These are phyloP conservation scores for Dentipellis fragilis DNA, from an alignment of 768 basidiomycete species.

Conservation along the genomic window DNA sequence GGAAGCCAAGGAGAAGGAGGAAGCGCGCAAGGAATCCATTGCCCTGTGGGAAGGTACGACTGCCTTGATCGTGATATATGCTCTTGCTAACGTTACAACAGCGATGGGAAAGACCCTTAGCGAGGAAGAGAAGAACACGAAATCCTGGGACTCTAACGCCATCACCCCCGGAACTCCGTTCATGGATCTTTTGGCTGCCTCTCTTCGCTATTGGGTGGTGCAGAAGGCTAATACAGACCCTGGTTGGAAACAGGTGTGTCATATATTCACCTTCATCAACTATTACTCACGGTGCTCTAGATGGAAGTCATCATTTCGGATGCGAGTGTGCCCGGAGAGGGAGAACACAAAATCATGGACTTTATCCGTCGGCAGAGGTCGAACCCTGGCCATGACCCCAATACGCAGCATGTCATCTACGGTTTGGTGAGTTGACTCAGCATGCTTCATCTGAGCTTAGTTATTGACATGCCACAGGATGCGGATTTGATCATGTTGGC, in stretches of 20 bases:
- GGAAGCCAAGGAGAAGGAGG: conserved; percentile 91
- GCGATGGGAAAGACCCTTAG: conserved; percentile 87
- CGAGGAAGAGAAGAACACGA: conserved; percentile 77
- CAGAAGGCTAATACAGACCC: conserved; percentile 92
- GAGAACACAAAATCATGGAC: conserved; percentile 99
- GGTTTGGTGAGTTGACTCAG: conserved; percentile 57
- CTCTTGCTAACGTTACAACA: conserved; percentile 17
- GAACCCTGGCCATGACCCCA: conserved; percentile 86
- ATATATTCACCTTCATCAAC: background rate
- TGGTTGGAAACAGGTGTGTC: conserved; percentile 80
- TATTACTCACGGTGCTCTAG: conserved; percentile 26
- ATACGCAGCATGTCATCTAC: conserved; percentile 95
- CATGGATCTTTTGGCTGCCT: conserved; percentile 85
- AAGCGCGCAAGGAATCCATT: conserved; percentile 74
- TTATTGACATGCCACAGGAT: conserved; percentile 43
- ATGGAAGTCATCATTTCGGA: conserved; percentile 96
- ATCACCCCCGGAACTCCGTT: conserved; percentile 99
- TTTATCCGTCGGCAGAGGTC: conserved; percentile 85
- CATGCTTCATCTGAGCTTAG: background rate
- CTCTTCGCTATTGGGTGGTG: conserved; percentile 92
- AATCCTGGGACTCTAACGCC: conserved; percentile 95
- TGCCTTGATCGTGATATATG: background rate
- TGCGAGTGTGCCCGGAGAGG: conserved; percentile 94
- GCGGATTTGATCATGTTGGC: conserved; percentile 99
- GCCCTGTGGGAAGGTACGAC: conserved; percentile 73